Base-by-base conservation (phyloP, 805 yeast species). In the Cyberlindnera nakhonratchasimensis region DNA sequence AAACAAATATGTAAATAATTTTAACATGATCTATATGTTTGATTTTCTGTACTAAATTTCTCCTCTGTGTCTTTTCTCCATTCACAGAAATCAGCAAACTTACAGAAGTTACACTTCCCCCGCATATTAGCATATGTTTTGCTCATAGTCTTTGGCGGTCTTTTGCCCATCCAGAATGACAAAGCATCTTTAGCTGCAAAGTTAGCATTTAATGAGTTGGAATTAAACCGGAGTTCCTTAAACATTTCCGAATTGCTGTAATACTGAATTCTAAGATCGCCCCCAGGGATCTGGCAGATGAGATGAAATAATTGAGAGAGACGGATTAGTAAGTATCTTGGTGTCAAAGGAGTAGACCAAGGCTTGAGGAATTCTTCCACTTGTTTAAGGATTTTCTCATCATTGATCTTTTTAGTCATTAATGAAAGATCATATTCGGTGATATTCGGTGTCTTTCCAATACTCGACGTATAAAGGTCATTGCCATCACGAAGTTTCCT, bases 261-360 rank as follows among this genome's bases (percentile, higher is more conserved):
- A 54, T 81, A 83, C 36, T 81, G 79, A 10, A 79, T 60, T n/a
- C 71, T 58, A 16, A 70, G 45, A 7, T 60, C 49, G n/a, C 63
- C 56, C 0, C 75, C 64, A 14, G 70, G 46, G 18, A 72, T 56
- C 9, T 63, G 57, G 1, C 55, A 48, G 18, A 75, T 46, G 3
- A 69, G 39, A 5, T 54, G 38, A 45, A 65, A 68, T 14, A 76
- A 52, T 48, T 79, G 82, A 2, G 80, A 66, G 9, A 74, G 53
- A 42, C 87, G 64, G 1, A 75, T 72, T 0, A 84, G 75, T 43
- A 84, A 67, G 48, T 75, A 75, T 39, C 78, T 59, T 17, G 79
- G 57, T 0, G 89, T 81, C 16, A 79, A 67, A 1, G 85, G 78
- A 2, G 40, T 63, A 35, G 60, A 53, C 89, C 89, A 82, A 2